Evolutionary conservation across 257 asterid species (phyloP).

Genomic region (Solanum dulcamara): DNA sequence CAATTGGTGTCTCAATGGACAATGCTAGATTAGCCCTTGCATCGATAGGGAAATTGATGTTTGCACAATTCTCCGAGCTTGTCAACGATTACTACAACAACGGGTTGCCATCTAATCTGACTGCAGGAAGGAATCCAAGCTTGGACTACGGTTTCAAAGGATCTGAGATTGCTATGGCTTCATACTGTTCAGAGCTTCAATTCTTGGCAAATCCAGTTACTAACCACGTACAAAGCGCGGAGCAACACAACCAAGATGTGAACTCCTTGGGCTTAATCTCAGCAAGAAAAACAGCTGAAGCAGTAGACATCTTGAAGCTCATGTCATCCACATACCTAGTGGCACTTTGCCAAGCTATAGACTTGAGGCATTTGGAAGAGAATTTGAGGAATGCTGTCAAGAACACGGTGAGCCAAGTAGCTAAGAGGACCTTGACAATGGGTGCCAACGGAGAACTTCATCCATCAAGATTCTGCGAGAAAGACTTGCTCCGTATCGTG

Average conservation of each 20-base stretch:
- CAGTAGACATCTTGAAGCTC: constrained; percentile 36
- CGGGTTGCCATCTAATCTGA: constrained; percentile 38
- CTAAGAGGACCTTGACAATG: constrained; percentile 27
- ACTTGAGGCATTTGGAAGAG: constrained; percentile 40
- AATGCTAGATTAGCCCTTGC: constrained; percentile 38
- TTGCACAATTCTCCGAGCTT: constrained; percentile 42
- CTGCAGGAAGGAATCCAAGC: constrained; percentile 39
- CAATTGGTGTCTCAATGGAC: constrained; percentile 50
- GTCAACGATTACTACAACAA: constrained; percentile 41
- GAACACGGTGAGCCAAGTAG: constrained; percentile 39
- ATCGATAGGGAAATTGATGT: constrained; percentile 36
- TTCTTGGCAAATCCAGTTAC: constrained; percentile 43
- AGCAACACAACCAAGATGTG: constrained; percentile 50
- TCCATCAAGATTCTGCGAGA: constrained; percentile 40
- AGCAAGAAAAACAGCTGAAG: constrained; percentile 36
- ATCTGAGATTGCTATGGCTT: constrained; percentile 45
- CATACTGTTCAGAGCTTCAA: constrained; percentile 47
- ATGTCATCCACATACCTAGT: constrained; percentile 35
- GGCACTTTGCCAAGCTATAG: constrained; percentile 44
- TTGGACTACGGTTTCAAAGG: constrained; percentile 50
- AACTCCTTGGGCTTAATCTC: constrained; percentile 44
- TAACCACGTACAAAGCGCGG: constrained; percentile 40
- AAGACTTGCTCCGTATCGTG: constrained; percentile 34
- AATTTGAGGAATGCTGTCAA: constrained; percentile 33
- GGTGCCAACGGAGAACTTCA: constrained; percentile 44